Conservation (phyloP, 2,329 filamentous ascomycete genomes). For the Ophiostoma ulmi region DNA sequence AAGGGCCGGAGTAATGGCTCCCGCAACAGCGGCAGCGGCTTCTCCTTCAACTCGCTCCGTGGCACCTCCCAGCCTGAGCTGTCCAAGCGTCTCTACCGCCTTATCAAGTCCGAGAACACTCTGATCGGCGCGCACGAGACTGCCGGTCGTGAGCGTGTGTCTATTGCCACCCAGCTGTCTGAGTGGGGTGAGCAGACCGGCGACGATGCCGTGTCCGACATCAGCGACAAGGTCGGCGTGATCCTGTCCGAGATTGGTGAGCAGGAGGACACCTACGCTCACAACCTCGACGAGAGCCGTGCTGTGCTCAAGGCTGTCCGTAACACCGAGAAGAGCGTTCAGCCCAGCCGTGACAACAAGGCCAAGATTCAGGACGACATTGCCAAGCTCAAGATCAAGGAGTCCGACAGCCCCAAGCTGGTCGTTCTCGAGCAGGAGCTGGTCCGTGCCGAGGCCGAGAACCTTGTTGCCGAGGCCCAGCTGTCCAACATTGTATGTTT, state of each 20-base stretch:
- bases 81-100: constrained; percentile 77
- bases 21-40: constrained; percentile 48
- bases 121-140: constrained; percentile 78
- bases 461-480: constrained; percentile 91
- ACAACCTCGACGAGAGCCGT: constrained; percentile 80
- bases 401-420: constrained; percentile 76
- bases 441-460: constrained; percentile 91
- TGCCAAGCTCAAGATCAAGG: constrained; percentile 82
- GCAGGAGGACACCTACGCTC: constrained; percentile 84
- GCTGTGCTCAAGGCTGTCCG: constrained; percentile 81
- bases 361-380: constrained; percentile 89
- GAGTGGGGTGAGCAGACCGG: constrained; percentile 93
- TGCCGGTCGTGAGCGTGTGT: constrained; percentile 76
- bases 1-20: constrained; percentile 42
- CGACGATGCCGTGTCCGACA: constrained; percentile 80
- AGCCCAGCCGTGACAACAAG: constrained; percentile 84
- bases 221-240: constrained; percentile 93
- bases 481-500: constrained; percentile 80
- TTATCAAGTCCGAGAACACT: constrained; percentile 94
- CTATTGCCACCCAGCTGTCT: constrained; percentile 83
- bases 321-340: constrained; percentile 92
- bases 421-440: constrained; percentile 91
- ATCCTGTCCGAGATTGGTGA: constrained; percentile 88
- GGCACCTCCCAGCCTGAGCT: constrained; percentile 82
- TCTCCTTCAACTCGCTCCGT: constrained; percentile 81